Base-by-base conservation (phyloP, 495 filamentous ascomycete genomes). In the Neurospora tetrasperma region DNA sequence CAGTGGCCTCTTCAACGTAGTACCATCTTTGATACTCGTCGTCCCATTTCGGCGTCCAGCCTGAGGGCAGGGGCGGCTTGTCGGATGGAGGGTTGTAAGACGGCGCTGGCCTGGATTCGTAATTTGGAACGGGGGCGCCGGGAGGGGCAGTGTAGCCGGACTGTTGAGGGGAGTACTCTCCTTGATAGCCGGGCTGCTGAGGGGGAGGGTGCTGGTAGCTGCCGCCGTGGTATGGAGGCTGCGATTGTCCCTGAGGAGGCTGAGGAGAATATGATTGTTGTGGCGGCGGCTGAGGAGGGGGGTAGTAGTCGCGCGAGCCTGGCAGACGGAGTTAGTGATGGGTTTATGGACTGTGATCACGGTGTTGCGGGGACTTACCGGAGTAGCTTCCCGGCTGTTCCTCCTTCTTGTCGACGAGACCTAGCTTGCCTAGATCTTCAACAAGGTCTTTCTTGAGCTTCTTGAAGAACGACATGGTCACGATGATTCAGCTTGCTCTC, bases 41-140 rank as follows among this genome's bases (percentile, higher is more conserved):
- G 71, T 91, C 89, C 85, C 86, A 91, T 72, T 84, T 84, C 23
- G 89, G 85, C 68, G 81, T 76, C 90, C 90, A 91, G 73, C 88
- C 90, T 0, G 79, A 71, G 2, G 89, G 88, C 31, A 89, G 82
- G 20, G 87, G 85, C 10, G 88, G 87, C 54, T 82, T 84, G 75
- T 84, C 83, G 2, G 83, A 70, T 10, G 84, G 81, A 8, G 83
- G 82, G 16, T 79, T 73, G 70, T 88, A 82, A 83, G 81, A 71
- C 42, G 83, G 80, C 9, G 81, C 77, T n/a, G 76, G 78, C 27
- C 75, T 71, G 11, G 72, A 69, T 4, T 70, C 73, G 54, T 72
- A 72, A 20, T 38, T 71, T 40, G 62, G 71, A 46, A 16, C 69
- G 8, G 38, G 23, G 4, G 69, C 42, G 27, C 70, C 70, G 12